Percentiles rank a stretch among this genome's conserved stretches.
Conservation (phyloP, 2,329 filamentous ascomycete genomes). For the Diaporthe vexans region DNA sequence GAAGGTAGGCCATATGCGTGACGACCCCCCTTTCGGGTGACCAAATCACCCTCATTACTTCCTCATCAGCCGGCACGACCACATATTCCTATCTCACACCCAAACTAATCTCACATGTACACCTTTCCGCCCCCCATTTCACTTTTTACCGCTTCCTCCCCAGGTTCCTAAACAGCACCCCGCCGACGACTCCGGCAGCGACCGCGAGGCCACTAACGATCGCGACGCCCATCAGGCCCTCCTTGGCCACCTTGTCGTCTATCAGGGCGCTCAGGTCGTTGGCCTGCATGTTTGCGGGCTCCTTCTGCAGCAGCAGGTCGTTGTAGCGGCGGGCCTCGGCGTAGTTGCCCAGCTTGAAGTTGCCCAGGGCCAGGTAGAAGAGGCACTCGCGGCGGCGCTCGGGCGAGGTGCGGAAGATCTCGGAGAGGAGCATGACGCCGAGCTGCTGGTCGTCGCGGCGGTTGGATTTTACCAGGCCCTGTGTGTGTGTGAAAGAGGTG, state of each 20-base stretch:
- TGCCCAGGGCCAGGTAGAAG: slow-evolving; percentile 96
- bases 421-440: slow-evolving; percentile 91
- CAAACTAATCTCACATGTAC: neutral
- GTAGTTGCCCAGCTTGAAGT: slow-evolving; percentile 99
- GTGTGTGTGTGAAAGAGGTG: neutral
- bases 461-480: slow-evolving; percentile 97
- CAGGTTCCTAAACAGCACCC: slow-evolving; percentile 84
- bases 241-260: slow-evolving; percentile 95
- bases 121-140: no score
- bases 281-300: slow-evolving; percentile 92
- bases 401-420: slow-evolving; percentile 94
- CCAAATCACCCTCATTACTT: neutral
- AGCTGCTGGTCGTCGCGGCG: slow-evolving; percentile 89
- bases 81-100: neutral
- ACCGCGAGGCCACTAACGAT: slow-evolving; percentile 95
- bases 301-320: slow-evolving; percentile 89
- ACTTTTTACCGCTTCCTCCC: slow-evolving; percentile 67
- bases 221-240: slow-evolving; percentile 93
- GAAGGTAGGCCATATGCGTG: neutral
- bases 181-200: slow-evolving; percentile 92
- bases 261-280: slow-evolving; percentile 88
- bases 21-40: neutral
- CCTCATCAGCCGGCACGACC: neutral
- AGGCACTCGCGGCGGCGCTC: slow-evolving; percentile 97
- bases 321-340: slow-evolving; percentile 95